Evolutionary conservation across 2,329 filamentous ascomycete species (phyloP).

Genomic region (Talaromyces albobiverticillius): DNA sequence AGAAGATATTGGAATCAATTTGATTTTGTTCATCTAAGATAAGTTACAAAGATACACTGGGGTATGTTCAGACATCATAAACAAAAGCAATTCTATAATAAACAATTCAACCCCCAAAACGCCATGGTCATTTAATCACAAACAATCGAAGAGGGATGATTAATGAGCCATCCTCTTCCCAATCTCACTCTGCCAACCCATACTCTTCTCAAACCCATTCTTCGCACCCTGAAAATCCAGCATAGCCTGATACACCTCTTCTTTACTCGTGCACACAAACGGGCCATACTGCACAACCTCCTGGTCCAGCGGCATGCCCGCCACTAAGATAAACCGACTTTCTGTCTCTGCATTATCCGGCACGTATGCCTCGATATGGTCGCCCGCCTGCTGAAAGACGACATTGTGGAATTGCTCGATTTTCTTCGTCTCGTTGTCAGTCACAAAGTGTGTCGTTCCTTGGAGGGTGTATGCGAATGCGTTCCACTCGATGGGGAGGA

Average conservation of each 20-base stretch:
- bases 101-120: too few species aligned
- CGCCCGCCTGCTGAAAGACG: conserved; percentile 78
- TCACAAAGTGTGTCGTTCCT: conserved; percentile 65
- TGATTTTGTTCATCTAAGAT: too few species aligned
- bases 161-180: conserved; percentile 70
- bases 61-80: too few species aligned
- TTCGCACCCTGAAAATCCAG: conserved; percentile 68
- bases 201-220: conserved; percentile 78
- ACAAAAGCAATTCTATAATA: too few species aligned
- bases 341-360: conserved; percentile 60
- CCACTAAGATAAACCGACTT: conserved; percentile 61
- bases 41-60: too few species aligned
- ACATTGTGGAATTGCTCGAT: conserved; percentile 74
- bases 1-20: too few species aligned
- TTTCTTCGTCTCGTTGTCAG: conserved; percentile 34
- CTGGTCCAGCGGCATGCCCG: conserved; percentile 77
- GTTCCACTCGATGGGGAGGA: conserved; percentile 79
- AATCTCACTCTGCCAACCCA: conserved; percentile 82
- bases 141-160: too few species aligned
- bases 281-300: conserved; percentile 80
- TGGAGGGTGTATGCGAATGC: conserved; percentile 83
- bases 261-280: conserved; percentile 71
- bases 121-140: too few species aligned
- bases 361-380: conserved; percentile 70
- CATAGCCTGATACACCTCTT: conserved; percentile 73